Conservation (phyloP, 1,139 yeast genomes). For the Casaregolazyma lundiana region DNA sequence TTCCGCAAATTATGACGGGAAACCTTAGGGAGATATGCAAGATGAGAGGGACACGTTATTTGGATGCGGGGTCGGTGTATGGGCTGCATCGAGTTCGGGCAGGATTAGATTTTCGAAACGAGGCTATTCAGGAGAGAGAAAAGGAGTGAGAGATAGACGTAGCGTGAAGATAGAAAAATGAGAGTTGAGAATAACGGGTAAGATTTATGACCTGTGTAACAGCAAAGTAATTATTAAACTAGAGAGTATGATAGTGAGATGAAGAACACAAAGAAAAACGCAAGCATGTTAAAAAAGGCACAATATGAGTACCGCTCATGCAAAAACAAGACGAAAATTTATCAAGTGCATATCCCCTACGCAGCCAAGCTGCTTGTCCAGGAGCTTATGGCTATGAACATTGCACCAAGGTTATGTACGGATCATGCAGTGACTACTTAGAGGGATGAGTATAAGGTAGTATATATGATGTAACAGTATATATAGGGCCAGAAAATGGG, state of each 20-base stretch:
- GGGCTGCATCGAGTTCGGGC: slow-evolving; percentile 28
- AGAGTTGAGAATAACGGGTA: too few species aligned
- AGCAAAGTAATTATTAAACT: too few species aligned
- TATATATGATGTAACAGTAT: not conserved
- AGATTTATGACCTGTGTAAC: too few species aligned
- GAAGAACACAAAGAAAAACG: too few species aligned
- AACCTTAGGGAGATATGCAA: slow-evolving; percentile 22
- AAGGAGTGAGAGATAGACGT: too few species aligned
- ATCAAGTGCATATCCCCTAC: slow-evolving; percentile 94
- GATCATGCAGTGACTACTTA: slow-evolving; percentile 35
- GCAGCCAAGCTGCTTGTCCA: slow-evolving; percentile 96
- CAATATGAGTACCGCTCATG: slow-evolving; percentile 98
- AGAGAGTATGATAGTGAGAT: too few species aligned
- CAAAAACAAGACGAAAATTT: slow-evolving; percentile 95
- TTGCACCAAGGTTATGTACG: slow-evolving; percentile 45
- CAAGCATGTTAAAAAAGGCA: too few species aligned
- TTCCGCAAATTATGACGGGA: slow-evolving; percentile 19
- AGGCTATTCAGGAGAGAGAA: slow-evolving; percentile 22
- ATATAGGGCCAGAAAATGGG: not conserved
- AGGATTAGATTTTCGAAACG: slow-evolving; percentile 28
- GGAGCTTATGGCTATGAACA: slow-evolving; percentile 98
- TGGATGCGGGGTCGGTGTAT: slow-evolving; percentile 29
- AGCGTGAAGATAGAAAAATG: too few species aligned
- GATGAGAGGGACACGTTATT: slow-evolving; percentile 21
- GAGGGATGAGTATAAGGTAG: not conserved